Base-by-base conservation (phyloP, 2,329 filamentous ascomycete genomes). In the Talaromyces sp. region DNA sequence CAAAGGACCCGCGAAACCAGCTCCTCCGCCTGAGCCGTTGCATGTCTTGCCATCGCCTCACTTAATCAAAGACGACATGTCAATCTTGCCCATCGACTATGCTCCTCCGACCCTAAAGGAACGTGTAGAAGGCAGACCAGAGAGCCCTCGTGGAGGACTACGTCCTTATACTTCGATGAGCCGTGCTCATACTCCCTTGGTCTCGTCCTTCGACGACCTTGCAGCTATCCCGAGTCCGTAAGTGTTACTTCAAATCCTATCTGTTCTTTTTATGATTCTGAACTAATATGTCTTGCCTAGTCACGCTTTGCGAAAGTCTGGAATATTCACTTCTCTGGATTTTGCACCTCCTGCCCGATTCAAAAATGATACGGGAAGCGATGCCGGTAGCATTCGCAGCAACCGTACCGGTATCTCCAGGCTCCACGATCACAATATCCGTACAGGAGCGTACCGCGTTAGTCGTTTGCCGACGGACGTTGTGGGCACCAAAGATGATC, bases 191-290 rank as follows among this genome's bases (percentile, higher is more conserved):
- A 90, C 88, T n/a, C 93, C 93, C 0, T 84, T 97, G 45, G 89
- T 85, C 27, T 92, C 90, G 66, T 85, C 93, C 5, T 97, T 93
- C 77, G 94, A 98, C 64, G 94, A 98, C 66, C 87, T 98, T 67
- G 80, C 89, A 13, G 85, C 86, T 9, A 88, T 99, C 68, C 95
- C 95, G 43, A 97, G 93, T 84, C 93, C 95, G 87, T 94, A 87
- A 90, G 91, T 90, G 68, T n/a, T 57, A 31, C 14, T 31, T 9
- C 22, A 57, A 11, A 37, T 14, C 35, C 16, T 27, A 19, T 43
- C 7, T 11, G 8, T 31, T 45, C 24, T 27, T 31, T 31, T 11
- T 10, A 14, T 33, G 24, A 9, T 43, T 33, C 33, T 11, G 6
- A 35, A 50, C 59, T 61, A n/a, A 61, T 31, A 47, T 27, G 8